phyloP scores from a whole-genome alignment of 306 rosid genomes.

The Vachellia collinsii region DNA sequence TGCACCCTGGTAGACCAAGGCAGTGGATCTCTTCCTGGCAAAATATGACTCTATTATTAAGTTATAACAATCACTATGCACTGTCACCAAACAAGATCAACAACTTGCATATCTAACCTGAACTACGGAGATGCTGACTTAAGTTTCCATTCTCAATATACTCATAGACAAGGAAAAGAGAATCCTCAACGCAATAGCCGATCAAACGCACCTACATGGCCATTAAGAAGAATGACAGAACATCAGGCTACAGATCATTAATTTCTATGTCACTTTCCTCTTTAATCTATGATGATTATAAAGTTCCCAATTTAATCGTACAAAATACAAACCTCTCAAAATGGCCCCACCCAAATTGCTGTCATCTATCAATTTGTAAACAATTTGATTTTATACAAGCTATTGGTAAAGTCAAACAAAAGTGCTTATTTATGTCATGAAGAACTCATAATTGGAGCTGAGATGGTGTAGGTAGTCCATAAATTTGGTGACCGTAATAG shows the following conservation, averaged over 20 bases:
- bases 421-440: too few species aligned
- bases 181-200: slow-evolving; percentile 79
- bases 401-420: too few species aligned
- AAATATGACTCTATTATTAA: slow-evolving; percentile 18
- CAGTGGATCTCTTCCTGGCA: slow-evolving; percentile 65
- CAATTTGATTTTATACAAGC: too few species aligned
- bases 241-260: not conserved
- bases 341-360: not conserved
- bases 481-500: too few species aligned
- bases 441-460: too few species aligned
- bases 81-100: slow-evolving; percentile 1
- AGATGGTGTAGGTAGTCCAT: too few species aligned
- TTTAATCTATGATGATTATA: not conserved
- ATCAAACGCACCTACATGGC: slow-evolving; percentile 85
- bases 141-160: slow-evolving; percentile 88
- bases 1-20: slow-evolving; percentile 84
- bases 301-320: not conserved
- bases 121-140: slow-evolving; percentile 70
- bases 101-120: slow-evolving; percentile 55
- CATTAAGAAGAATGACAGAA: not conserved
- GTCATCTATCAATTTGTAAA: too few species aligned
- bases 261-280: not conserved
- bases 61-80: slow-evolving; percentile 19
- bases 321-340: not conserved
- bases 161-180: slow-evolving; percentile 88